Evolutionary conservation across 225 moss, liverwort and hornwort genomes (phyloP).

Genomic region (Rhytidiadelphus loreus): DNA sequence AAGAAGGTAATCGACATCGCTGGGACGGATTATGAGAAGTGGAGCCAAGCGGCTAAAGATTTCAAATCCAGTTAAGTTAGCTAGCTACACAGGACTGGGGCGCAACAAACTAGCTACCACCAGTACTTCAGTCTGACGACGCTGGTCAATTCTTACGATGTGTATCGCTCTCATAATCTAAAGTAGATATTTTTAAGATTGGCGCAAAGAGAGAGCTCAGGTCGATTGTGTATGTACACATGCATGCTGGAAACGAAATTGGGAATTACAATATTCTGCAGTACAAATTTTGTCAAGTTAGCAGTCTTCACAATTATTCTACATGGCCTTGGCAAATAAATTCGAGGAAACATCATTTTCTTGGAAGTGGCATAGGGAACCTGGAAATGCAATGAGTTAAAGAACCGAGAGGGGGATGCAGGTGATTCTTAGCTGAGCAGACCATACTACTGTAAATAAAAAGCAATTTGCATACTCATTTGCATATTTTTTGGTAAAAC

Average conservation of each 20-base stretch:
- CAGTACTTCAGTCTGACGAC: neutral
- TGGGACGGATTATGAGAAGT: neutral
- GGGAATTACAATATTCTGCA: neutral
- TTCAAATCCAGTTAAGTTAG: neutral
- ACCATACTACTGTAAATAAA: neutral
- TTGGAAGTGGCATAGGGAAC: neutral
- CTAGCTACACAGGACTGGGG: neutral
- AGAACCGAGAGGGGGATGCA: neutral
- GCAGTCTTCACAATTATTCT: neutral
- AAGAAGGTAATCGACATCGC: slow-evolving; percentile 6
- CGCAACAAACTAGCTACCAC: neutral
- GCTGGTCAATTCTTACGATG: neutral
- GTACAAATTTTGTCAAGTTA: neutral
- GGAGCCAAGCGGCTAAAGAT: neutral
- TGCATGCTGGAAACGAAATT: no score
- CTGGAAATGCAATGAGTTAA: neutral
- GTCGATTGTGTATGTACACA: neutral
- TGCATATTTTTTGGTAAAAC: neutral
- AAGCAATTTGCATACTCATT: no score
- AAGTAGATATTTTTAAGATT: neutral
- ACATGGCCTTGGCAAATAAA: neutral
- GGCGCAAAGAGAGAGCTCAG: neutral
- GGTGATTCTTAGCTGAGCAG: neutral
- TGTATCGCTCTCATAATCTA: neutral
- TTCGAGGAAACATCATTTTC: neutral